phyloP scores from a whole-genome alignment of 805 yeast genomes.

The Metschnikowia noctiluminum region DNA sequence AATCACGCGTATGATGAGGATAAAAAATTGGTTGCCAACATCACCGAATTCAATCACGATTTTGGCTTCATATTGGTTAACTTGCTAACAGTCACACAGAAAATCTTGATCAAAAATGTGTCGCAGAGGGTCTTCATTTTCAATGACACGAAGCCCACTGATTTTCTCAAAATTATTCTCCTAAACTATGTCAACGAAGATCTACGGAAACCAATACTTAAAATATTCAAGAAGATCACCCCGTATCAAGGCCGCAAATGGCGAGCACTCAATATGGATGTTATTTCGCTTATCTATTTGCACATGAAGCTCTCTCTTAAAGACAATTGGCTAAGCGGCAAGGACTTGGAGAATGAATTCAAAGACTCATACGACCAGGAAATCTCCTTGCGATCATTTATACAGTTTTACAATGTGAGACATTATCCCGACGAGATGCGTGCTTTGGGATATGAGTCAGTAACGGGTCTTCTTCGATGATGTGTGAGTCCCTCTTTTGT shows the following conservation, averaged over 20 bases:
- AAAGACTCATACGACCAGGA: conserved; percentile 83
- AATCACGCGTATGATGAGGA: conserved; percentile 25
- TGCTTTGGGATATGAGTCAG: conserved; percentile 47
- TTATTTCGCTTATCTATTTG: conserved; percentile 81
- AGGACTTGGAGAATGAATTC: conserved; percentile 71
- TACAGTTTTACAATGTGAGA: conserved; percentile 71
- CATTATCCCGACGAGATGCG: conserved; percentile 53
- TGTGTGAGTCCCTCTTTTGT: too few relatives aligned
- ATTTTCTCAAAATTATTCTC: conserved; percentile 53
- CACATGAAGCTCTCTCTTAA: conserved; percentile 66
- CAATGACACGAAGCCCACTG: conserved; percentile 62
- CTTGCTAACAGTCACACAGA: conserved; percentile 53
- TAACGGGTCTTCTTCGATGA: too few relatives aligned
- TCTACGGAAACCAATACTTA: conserved; percentile 66
- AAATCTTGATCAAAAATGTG: conserved; percentile 55
- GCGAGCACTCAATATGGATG: conserved; percentile 90
- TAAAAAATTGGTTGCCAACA: conserved; percentile 26
- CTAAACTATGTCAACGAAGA: conserved; percentile 56
- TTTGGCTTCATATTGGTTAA: conserved; percentile 50
- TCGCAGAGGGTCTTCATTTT: conserved; percentile 70
- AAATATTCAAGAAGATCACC: conserved; percentile 70
- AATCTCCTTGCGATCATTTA: conserved; percentile 70
- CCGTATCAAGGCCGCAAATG: conserved; percentile 94
- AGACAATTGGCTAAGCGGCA: conserved; percentile 87
- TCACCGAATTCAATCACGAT: conserved; percentile 33